phyloP scores from a whole-genome alignment of 1,284 basidiomycete species.

The Tylopilus sp. region DNA sequence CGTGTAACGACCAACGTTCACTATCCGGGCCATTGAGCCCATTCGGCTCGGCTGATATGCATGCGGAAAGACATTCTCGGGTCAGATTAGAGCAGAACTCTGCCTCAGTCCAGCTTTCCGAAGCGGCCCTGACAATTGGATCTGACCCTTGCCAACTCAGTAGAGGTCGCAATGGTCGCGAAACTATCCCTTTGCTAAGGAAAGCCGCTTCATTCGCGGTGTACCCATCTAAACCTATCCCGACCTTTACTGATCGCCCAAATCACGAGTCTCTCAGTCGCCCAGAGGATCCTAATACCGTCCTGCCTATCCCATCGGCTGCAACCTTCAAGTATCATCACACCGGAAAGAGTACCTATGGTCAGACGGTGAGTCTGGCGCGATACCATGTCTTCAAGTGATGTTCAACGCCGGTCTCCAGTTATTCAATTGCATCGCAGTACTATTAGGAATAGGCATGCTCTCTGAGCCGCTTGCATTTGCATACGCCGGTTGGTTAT shows the following conservation, averaged over 20 bases:
- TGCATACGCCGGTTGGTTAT: constrained; percentile 81
- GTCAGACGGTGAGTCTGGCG: constrained; percentile 68
- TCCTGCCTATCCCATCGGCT: constrained; percentile 3
- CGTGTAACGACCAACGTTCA: constrained; percentile 33
- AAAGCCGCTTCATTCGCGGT: constrained; percentile 36
- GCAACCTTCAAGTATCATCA: constrained; percentile 31
- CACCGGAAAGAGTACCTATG: constrained; percentile 67
- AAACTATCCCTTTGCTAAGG: constrained; percentile 43
- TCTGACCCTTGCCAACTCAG: neutral
- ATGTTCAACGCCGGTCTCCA: constrained; percentile 28
- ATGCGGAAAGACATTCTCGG: neutral
- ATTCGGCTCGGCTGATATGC: constrained; percentile 13
- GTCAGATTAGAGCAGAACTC: constrained; percentile 1
- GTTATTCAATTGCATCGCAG: constrained; percentile 89
- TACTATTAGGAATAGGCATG: constrained; percentile 85
- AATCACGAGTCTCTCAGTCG: neutral
- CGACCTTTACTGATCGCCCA: neutral
- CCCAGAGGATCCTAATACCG: neutral
- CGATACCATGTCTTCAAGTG: neutral
- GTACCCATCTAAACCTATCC: constrained; percentile 17
- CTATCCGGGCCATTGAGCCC: constrained; percentile 23
- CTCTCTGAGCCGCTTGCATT: constrained; percentile 87
- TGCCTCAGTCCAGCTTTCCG: constrained; percentile 29
- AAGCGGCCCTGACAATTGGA: constrained; percentile 32
- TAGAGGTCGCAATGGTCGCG: constrained; percentile 11